Conservation (phyloP, 176 grass and related monocot genomes). For the Ensete ventricosum region DNA sequence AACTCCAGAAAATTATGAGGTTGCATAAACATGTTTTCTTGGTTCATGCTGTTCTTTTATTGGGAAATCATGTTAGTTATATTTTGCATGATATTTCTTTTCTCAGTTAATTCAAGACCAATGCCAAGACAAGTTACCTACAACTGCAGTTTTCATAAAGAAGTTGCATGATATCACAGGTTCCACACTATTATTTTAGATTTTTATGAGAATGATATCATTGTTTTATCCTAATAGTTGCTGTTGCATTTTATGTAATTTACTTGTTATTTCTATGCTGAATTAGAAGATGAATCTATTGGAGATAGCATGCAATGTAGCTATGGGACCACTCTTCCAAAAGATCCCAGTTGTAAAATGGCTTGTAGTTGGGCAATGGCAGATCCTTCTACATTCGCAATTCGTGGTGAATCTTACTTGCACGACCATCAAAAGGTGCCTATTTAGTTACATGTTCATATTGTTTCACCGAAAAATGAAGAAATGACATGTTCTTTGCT, state of each 20-base stretch:
- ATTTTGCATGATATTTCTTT: background rate
- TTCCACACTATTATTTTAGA: conserved; percentile 7
- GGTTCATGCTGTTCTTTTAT: background rate
- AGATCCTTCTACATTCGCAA: conserved; percentile 90
- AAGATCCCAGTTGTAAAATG: conserved; percentile 54
- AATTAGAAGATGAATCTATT: conserved; percentile 2
- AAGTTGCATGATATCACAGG: conserved; percentile 89
- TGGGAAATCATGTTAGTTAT: background rate
- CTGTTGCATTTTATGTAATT: background rate
- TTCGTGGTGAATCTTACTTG: conserved; percentile 87
- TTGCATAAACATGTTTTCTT: background rate
- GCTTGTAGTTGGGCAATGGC: conserved; percentile 79
- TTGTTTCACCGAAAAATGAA: background rate
- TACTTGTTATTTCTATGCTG: background rate
- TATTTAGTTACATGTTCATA: background rate
- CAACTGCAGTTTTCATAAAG: conserved; percentile 53
- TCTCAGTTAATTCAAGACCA: conserved; percentile 39
- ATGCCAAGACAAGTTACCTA: conserved; percentile 49
- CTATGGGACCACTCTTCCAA: conserved; percentile 83
- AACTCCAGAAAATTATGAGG: background rate
- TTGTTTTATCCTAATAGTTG: background rate
- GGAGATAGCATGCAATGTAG: conserved; percentile 7
- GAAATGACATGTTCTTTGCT: too few relatives aligned
- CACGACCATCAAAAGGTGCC: conserved; percentile 69
- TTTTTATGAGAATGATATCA: background rate